Percentiles rank a stretch among this genome's conserved stretches.
These are phyloP conservation scores for Rhynchospora pubera DNA, from an alignment of 176 grass and related monocot genomes.

Conservation along the genomic window DNA sequence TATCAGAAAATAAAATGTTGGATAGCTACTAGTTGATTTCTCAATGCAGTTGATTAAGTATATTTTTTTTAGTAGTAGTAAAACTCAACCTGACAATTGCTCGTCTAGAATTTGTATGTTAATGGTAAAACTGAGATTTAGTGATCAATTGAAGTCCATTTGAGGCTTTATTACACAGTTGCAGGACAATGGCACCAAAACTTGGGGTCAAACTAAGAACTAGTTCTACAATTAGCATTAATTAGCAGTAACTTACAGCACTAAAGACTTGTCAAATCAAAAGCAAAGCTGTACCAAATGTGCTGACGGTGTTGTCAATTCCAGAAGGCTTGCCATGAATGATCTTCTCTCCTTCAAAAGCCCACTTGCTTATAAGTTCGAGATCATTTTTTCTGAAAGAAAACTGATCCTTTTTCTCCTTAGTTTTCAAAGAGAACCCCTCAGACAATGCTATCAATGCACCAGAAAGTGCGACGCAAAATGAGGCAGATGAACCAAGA, in stretches of 20 bases:
- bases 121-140: not conserved
- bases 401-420: constrained; percentile 25
- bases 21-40: not conserved
- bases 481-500: constrained; percentile 68
- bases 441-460: constrained; percentile 38
- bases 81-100: not conserved
- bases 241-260: not conserved
- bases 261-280: not conserved
- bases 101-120: not conserved
- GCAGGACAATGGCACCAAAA: not conserved
- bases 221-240: not conserved
- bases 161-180: not conserved
- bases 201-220: not conserved
- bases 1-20: not conserved
- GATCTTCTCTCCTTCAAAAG: constrained; percentile 85
- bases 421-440: not conserved
- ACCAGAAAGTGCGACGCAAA: constrained; percentile 63
- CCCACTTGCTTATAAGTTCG: constrained; percentile 67
- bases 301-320: constrained; percentile 80
- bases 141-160: not conserved
- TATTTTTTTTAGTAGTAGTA: not conserved
- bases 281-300: constrained; percentile 40
- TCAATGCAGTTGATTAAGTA: not conserved
- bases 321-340: constrained; percentile 92
- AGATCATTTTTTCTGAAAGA: constrained; percentile 38